Percentiles rank a stretch among this genome's conserved stretches.
These are phyloP conservation scores for Sporothrix sp. DNA, from an alignment of 2,329 filamentous ascomycete genomes.

Conservation along the genomic window DNA sequence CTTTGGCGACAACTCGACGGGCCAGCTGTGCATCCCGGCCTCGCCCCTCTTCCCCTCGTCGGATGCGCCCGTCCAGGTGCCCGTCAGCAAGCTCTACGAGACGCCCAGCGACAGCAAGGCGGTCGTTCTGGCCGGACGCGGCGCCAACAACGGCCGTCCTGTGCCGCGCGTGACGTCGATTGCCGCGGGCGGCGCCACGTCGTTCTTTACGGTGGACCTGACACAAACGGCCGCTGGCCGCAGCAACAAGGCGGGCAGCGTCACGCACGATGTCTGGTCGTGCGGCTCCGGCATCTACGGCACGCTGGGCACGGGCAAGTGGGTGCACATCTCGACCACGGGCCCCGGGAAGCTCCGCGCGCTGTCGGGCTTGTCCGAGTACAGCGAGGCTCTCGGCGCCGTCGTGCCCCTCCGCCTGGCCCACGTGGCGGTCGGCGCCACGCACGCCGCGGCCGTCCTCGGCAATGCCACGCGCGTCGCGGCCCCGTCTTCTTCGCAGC, in stretches of 20 bases:
- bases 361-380: constrained; percentile 78
- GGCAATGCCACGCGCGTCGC: constrained; percentile 65
- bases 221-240: constrained; percentile 45
- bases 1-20: constrained; percentile 84
- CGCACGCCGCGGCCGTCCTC: constrained; percentile 76
- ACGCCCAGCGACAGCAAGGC: constrained; percentile 39
- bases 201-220: constrained; percentile 79
- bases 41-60: constrained; percentile 51
- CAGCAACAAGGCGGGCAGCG: constrained; percentile 10
- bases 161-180: constrained; percentile 61
- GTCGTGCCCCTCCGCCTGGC: constrained; percentile 70
- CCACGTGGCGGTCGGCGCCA: constrained; percentile 63
- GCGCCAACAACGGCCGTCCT: background rate
- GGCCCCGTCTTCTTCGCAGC: constrained; percentile 18
- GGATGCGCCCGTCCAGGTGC: constrained; percentile 61
- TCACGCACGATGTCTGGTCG: constrained; percentile 67
- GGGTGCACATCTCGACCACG: constrained; percentile 72
- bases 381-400: constrained; percentile 60
- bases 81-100: constrained; percentile 62
- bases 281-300: constrained; percentile 82
- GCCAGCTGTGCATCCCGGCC: constrained; percentile 80
- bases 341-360: constrained; percentile 71
- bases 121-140: constrained; percentile 28
- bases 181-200: constrained; percentile 77
- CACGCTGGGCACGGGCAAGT: constrained; percentile 72